These are phyloP conservation scores for Petunia axillaris DNA, from an alignment of 257 asterid genomes.

Conservation along the genomic window DNA sequence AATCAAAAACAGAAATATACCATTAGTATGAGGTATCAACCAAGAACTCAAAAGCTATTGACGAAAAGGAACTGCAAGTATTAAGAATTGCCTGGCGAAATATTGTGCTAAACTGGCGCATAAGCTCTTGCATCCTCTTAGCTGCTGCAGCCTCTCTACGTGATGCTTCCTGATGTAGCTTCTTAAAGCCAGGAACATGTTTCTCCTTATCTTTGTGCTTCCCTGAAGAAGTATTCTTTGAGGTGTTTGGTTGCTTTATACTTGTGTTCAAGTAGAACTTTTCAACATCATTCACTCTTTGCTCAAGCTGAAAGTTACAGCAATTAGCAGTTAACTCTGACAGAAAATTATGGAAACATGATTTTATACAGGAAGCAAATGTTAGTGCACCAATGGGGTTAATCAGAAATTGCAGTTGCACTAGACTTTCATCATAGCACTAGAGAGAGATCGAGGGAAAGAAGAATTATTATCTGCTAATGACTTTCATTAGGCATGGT, in stretches of 20 bases:
- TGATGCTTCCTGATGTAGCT: slow-evolving; percentile 83
- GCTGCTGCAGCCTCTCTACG: slow-evolving; percentile 89
- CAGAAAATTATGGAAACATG: slow-evolving; percentile 24
- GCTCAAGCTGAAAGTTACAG: slow-evolving; percentile 64
- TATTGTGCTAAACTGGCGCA: slow-evolving; percentile 90
- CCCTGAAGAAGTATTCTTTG: slow-evolving; percentile 40
- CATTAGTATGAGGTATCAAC: slow-evolving; percentile 9
- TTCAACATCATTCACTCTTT: slow-evolving; percentile 71
- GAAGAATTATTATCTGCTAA: not conserved
- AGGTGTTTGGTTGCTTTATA: slow-evolving; percentile 47
- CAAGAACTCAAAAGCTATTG: slow-evolving; percentile 4
- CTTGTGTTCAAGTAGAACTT: slow-evolving; percentile 55
- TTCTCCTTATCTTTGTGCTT: slow-evolving; percentile 75
- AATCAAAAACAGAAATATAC: slow-evolving; percentile 29
- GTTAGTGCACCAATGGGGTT: slow-evolving; percentile 13
- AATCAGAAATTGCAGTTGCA: slow-evolving; percentile 2
- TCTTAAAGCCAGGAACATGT: slow-evolving; percentile 75
- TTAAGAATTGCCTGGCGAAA: slow-evolving; percentile 71
- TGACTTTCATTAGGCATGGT: slow-evolving; percentile 13
- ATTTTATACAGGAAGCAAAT: slow-evolving; percentile 14
- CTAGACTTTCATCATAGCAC: not conserved
- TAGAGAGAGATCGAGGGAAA: not conserved
- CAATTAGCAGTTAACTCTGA: slow-evolving; percentile 18
- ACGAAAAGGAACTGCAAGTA: slow-evolving; percentile 8
- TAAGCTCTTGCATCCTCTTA: slow-evolving; percentile 98